Evolutionary conservation across 139 green algal species (phyloP).

Genomic region (Haematococcus lacustris): DNA sequence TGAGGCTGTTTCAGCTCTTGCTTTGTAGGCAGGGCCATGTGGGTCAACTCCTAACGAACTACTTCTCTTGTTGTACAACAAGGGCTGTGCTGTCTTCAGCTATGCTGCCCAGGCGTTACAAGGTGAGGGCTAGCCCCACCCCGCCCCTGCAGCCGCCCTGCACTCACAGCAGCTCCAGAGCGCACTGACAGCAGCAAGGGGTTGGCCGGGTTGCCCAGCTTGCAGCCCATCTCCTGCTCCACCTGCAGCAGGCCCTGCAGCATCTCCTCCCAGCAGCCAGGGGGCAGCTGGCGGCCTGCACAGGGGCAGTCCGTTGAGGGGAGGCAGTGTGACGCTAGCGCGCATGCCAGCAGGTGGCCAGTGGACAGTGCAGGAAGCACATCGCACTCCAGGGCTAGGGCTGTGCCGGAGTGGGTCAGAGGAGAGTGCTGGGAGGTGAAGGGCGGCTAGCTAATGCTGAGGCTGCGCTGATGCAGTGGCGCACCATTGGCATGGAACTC

Average conservation of each 20-base stretch:
- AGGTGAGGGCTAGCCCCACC: no score
- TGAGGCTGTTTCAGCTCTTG: no score
- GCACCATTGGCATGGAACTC: constrained; percentile 56
- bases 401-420: background rate
- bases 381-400: no score
- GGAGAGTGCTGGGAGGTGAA: background rate
- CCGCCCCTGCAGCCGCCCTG: no score
- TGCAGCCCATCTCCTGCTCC: constrained; percentile 56
- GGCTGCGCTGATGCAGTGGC: background rate
- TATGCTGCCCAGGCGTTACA: no score
- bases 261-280: constrained; percentile 54
- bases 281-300: constrained; percentile 23
- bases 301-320: background rate
- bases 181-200: constrained; percentile 82
- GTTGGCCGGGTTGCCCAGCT: constrained; percentile 59
- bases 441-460: background rate
- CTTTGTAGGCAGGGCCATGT: no score
- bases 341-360: background rate
- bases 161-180: constrained; percentile 68
- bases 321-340: background rate
- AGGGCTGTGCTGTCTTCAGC: no score
- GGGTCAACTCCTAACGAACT: no score
- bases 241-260: constrained; percentile 47
- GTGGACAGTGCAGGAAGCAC: background rate
- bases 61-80: no score